phyloP scores from a whole-genome alignment of 2,329 filamentous ascomycete genomes.

The Calonectria crousiana region DNA sequence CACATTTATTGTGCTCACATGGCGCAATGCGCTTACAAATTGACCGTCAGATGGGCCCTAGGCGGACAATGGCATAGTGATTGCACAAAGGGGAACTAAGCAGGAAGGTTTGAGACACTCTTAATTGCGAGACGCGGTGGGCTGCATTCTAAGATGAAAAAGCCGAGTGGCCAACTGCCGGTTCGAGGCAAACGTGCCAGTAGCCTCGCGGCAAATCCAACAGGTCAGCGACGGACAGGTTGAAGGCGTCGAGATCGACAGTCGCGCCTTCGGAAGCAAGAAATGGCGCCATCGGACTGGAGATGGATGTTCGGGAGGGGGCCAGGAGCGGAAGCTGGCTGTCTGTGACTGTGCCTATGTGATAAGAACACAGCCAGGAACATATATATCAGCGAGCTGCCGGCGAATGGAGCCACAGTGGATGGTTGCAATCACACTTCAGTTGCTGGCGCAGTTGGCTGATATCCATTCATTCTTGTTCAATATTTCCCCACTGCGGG shows the following conservation, averaged over 20 bases:
- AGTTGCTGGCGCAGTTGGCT: not conserved
- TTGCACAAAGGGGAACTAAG: not conserved
- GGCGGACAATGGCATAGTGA: slow-evolving; percentile 1
- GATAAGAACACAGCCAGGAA: not conserved
- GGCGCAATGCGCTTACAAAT: not conserved
- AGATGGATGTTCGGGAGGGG: not conserved
- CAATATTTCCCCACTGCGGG: not conserved
- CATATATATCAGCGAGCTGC: slow-evolving; percentile 2
- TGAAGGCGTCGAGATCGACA: slow-evolving; percentile 33
- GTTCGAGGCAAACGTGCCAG: slow-evolving; percentile 23
- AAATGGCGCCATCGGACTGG: slow-evolving; percentile 33
- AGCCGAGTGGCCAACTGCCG: not conserved
- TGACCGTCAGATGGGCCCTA: not conserved
- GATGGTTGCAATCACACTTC: slow-evolving; percentile 2
- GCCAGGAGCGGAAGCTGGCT: not conserved
- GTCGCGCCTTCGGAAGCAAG: slow-evolving; percentile 31
- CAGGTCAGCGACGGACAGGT: slow-evolving; percentile 16
- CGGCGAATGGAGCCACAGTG: not conserved
- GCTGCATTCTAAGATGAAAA: not conserved
- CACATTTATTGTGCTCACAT: not conserved
- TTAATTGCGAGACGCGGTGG: slow-evolving; percentile 2
- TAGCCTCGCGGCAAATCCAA: slow-evolving; percentile 19
- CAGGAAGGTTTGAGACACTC: not conserved
- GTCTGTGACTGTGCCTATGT: not conserved
- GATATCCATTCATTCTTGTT: not conserved